A percentile compares a stretch with the other conserved stretches of the same genome.
These are phyloP conservation scores for Carex littledalei DNA, from an alignment of 176 grass and related monocot genomes.

Conservation along the genomic window DNA sequence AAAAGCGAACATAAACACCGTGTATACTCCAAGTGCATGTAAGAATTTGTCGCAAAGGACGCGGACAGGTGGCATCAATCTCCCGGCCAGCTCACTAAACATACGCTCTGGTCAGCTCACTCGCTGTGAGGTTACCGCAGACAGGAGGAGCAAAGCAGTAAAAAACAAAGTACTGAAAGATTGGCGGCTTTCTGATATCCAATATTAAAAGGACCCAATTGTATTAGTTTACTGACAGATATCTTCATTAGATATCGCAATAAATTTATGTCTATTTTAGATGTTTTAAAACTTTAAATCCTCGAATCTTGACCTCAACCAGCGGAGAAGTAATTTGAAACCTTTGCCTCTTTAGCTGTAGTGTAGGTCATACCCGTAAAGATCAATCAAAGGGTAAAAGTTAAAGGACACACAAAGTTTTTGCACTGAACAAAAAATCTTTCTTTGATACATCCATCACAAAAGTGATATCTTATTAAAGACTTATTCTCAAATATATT, in stretches of 20 bases:
- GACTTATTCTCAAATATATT: not conserved
- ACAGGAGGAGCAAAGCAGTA: not conserved
- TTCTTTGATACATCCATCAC: no score
- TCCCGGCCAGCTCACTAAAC: conserved; percentile 9
- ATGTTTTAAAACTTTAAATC: not conserved
- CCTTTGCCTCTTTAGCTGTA: not conserved
- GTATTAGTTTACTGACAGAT: not conserved
- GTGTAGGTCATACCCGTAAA: not conserved
- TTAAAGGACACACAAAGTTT: not conserved
- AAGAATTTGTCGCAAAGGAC: not conserved
- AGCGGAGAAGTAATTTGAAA: not conserved
- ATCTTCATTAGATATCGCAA: not conserved
- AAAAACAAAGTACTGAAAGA: conserved; percentile 10
- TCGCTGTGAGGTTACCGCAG: conserved; percentile 16
- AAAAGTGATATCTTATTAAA: no score
- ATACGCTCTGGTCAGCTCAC: not conserved
- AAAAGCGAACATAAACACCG: not conserved
- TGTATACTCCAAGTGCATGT: not conserved
- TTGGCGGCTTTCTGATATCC: conserved; percentile 16
- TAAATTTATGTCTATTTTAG: not conserved
- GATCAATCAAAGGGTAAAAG: not conserved
- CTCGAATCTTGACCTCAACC: not conserved
- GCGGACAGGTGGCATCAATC: conserved; percentile 1
- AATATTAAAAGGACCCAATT: conserved; percentile 15
- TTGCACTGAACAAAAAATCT: not conserved